These are phyloP conservation scores for Myriosclerotinia curreyana DNA, from an alignment of 2,329 filamentous ascomycete genomes.

Conservation along the genomic window DNA sequence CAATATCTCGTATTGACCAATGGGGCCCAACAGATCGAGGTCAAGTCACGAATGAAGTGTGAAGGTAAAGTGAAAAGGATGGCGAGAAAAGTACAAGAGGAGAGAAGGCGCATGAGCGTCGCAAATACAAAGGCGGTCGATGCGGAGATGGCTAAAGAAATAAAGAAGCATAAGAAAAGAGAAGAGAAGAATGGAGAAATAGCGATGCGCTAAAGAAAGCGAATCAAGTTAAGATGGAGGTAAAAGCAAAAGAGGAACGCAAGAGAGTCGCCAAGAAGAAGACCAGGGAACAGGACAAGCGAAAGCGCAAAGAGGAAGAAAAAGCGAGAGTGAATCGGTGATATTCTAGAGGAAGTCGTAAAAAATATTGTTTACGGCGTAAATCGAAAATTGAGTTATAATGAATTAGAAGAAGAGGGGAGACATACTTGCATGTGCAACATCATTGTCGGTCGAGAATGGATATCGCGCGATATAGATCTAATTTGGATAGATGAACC, in stretches of 20 bases:
- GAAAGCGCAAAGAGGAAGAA: neutral
- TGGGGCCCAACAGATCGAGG: too few species aligned
- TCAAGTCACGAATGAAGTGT: neutral
- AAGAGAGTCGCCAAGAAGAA: neutral
- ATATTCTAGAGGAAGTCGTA: neutral
- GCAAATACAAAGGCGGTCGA: slow-evolving; percentile 11
- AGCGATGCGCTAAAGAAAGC: slow-evolving; percentile 1
- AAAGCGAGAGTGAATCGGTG: neutral
- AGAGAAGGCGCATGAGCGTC: neutral
- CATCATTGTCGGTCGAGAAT: neutral
- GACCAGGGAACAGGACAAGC: neutral
- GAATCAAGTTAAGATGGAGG: neutral
- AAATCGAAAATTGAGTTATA: neutral
- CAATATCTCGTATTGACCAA: too few species aligned
- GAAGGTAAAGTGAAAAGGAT: neutral
- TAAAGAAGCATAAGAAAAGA: slow-evolving; percentile 8
- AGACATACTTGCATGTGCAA: neutral
- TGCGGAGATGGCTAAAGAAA: neutral
- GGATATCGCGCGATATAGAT: neutral
- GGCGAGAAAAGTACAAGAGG: neutral
- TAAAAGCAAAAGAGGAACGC: slow-evolving; percentile 8
- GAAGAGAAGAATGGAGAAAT: slow-evolving; percentile 11
- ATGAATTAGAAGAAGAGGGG: neutral
- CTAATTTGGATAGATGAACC: neutral
- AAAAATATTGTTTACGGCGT: too few species aligned